phyloP scores from a whole-genome alignment of 2,329 filamentous ascomycete genomes.

The Amesomyces nigricolor region DNA sequence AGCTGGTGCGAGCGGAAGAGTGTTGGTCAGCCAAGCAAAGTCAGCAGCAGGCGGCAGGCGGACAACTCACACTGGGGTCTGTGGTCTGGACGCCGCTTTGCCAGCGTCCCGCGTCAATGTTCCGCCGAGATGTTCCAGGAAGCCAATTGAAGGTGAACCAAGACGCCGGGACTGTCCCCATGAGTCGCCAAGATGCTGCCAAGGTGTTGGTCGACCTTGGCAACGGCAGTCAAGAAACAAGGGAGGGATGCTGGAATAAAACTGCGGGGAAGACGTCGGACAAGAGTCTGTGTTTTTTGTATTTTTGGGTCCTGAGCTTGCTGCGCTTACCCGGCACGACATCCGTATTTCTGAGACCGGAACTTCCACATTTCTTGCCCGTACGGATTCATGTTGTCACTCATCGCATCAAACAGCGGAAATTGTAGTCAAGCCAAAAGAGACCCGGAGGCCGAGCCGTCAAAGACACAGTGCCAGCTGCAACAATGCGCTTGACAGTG shows the following conservation, averaged over 20 bases:
- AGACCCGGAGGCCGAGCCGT: not conserved
- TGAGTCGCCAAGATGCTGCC: constrained; percentile 14
- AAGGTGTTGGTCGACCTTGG: constrained; percentile 18
- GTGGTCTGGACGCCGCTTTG: not conserved
- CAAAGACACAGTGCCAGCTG: not conserved
- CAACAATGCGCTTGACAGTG: constrained; percentile 11
- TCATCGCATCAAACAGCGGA: not conserved
- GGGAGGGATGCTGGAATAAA: not conserved
- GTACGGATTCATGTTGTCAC: not conserved
- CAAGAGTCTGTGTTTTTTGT: not conserved
- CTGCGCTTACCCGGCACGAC: not conserved
- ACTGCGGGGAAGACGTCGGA: constrained; percentile 1
- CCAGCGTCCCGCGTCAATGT: not conserved
- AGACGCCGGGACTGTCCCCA: constrained; percentile 12
- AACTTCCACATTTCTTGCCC: not conserved
- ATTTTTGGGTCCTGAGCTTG: not conserved
- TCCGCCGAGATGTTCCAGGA: constrained; percentile 11
- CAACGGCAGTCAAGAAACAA: constrained; percentile 16
- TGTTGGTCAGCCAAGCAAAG: too few relatives aligned
- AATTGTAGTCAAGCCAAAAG: not conserved
- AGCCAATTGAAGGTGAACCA: constrained; percentile 13
- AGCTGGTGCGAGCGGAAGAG: too few relatives aligned
- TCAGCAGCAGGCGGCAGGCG: not conserved
- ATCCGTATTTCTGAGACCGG: not conserved
- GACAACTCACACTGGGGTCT: not conserved